Base-by-base conservation (phyloP, 177 flowering plant genomes). In the Tripterygium wilfordii region DNA sequence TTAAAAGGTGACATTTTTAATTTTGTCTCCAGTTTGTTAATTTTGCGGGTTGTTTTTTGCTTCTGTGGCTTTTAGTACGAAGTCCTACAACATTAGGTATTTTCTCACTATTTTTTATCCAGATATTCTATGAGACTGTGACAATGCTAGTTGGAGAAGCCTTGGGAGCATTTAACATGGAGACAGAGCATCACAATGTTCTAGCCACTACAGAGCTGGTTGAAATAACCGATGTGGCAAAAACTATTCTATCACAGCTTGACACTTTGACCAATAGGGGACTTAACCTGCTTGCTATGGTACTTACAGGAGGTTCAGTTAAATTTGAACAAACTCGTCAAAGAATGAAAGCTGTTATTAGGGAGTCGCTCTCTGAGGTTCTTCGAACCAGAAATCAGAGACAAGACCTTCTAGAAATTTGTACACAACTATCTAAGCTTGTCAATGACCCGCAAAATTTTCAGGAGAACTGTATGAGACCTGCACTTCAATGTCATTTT, bases 101-200 rank as follows among this genome's bases (percentile, higher is more conserved):
- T n/a, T n/a, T n/a, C n/a, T n/a, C n/a, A n/a, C n/a, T n/a, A n/a
- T 23, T 3, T 41, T 9, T 49, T 24, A 21, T 40, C 21, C 75
- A 87, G 92, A 62, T 80, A 36, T 78, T 77, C 47, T 75, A 58
- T 54, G 88, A 82, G 60, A 56, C 59, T 33, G 53, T 71, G 13
- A 80, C 60, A 62, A 25, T 36, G 5, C 51, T 16, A 57, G 72
- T 84, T 42, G 76, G 72, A 61, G 63, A 49, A 43, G 69, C 75
- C 19, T 74, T 68, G 61, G 70, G 76, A 48, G 67, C 49, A 33
- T 49, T 53, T 43, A 22, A 9, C 25, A 10, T 5, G 49, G 65
- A 55, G 53, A 40, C 20, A 42, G 68, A 23, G 21, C 13, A 58
- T 35, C 23, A 28, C 33, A 48, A 24, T 14, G 35, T 38, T 59